These are phyloP conservation scores for Beauveria varroae DNA, from an alignment of 2,329 filamentous ascomycete genomes.

Conservation along the genomic window DNA sequence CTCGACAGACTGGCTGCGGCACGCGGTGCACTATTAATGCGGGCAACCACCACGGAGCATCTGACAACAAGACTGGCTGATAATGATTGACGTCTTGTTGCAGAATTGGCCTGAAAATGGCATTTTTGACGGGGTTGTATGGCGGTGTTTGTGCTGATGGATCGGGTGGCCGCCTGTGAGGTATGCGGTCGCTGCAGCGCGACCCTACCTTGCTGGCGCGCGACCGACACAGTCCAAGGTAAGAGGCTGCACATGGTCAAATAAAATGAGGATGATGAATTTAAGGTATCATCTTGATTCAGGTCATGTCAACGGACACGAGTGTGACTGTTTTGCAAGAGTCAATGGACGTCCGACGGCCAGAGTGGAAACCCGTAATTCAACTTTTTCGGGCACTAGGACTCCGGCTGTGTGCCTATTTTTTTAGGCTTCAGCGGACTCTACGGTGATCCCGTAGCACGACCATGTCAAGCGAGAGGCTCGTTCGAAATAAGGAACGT, in stretches of 20 bases:
- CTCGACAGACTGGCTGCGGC: neutral
- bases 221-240: conserved; percentile 6
- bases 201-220: conserved; percentile 1
- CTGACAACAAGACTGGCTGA: neutral
- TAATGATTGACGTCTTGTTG: neutral
- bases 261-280: neutral
- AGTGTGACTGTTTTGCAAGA: neutral
- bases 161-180: neutral
- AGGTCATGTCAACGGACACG: neutral
- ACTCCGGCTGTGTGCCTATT: neutral
- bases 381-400: neutral
- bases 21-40: neutral
- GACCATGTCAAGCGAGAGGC: too few relatives aligned
- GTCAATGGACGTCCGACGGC: neutral
- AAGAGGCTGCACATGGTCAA: conserved; percentile 1
- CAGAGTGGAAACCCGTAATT: neutral
- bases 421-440: neutral
- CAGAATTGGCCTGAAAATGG: neutral
- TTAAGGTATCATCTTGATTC: neutral
- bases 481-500: neutral
- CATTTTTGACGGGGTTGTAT: neutral
- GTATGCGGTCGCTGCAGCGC: neutral
- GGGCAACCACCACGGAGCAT: neutral
- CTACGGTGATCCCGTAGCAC: too few relatives aligned
- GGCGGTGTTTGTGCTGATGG: neutral